Conservation (phyloP, 495 filamentous ascomycete species). For the Aspergillus haitiensis region DNA sequence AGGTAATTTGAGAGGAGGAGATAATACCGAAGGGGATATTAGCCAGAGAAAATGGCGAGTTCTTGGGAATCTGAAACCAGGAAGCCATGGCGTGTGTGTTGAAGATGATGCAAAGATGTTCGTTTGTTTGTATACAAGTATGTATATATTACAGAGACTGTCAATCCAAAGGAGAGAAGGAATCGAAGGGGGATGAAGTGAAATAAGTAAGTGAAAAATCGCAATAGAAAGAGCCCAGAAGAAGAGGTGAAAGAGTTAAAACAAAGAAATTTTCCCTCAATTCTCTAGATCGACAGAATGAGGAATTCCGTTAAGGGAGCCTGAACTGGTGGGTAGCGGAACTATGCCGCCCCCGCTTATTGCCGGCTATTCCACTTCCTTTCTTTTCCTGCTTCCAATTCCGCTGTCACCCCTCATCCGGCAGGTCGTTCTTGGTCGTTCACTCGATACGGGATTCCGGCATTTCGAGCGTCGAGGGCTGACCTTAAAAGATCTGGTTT, state of each 20-base stretch:
- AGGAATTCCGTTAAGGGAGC: too few relatives aligned
- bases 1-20: conserved; percentile 51
- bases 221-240: too few relatives aligned
- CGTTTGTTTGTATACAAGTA: too few relatives aligned
- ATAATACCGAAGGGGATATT: conserved; percentile 97
- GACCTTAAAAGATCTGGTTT: conserved; percentile 3
- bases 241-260: too few relatives aligned
- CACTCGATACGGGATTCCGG: neutral
- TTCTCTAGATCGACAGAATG: too few relatives aligned
- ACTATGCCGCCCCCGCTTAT: conserved; percentile 33
- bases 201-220: too few relatives aligned
- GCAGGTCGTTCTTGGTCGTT: neutral
- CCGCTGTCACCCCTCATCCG: conserved; percentile 18
- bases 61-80: conserved; percentile 65
- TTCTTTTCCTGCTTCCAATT: conserved; percentile 12
- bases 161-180: neutral
- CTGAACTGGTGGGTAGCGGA: conserved; percentile 22
- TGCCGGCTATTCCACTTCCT: conserved; percentile 20
- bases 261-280: too few relatives aligned
- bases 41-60: conserved; percentile 76
- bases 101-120: too few relatives aligned
- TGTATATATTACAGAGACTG: too few relatives aligned
- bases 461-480: conserved; percentile 9
- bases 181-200: neutral
- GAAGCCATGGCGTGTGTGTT: conserved; percentile 48